Evolutionary conservation across 495 filamentous ascomycete species (phyloP), one percentile per base, ranked within the genome.

Genomic region (Aspergillus saccharolyticus): DNA sequence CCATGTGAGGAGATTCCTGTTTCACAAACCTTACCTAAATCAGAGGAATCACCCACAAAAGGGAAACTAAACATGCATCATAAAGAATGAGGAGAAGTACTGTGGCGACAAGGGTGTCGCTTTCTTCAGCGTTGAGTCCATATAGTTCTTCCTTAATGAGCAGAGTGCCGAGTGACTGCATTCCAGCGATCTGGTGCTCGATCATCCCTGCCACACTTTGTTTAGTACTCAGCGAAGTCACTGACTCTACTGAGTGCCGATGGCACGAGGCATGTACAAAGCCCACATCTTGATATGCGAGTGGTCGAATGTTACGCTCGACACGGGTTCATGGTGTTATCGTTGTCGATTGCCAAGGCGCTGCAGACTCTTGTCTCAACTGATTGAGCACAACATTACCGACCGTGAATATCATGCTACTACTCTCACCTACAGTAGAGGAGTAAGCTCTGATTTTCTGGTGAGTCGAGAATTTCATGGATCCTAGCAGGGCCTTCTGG

Each of bases 141-240:
- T 42, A 53, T 30, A 58, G 4, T 42, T 53, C 55, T 30, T 58
- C 55, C 33, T 52, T 50, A 10, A 51, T 20, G 18, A 58, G 39
- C 16, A 58, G 42, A 12, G 55, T 21, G 10, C 55, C 28, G 20
- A 58, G 48, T 22, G 55, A 58, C 16, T 53, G 55, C 21, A 58
- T 22, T 5, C 47, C 55, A 42, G 25, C 44, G 33, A 51, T 17
- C 18, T 58, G 47, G 39, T 58, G 49, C 48, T 58, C 46, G 33
- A 58, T 43, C 42, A 54, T 54, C 12, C n/a, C 42, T 3, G 52
- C n/a, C 1, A n/a, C 15, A 8, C 18, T n/a, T 44, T 12, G 16
- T 20, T 8, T n/a, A n/a, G n/a, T 17, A 43, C 24, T 21, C 44
- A 19, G 12, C 20, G 33, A 22, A 4, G 16, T 4, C 25, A 4